phyloP scores from a whole-genome alignment of 1,284 basidiomycete species.

The Cryptococcus maquisensis region DNA sequence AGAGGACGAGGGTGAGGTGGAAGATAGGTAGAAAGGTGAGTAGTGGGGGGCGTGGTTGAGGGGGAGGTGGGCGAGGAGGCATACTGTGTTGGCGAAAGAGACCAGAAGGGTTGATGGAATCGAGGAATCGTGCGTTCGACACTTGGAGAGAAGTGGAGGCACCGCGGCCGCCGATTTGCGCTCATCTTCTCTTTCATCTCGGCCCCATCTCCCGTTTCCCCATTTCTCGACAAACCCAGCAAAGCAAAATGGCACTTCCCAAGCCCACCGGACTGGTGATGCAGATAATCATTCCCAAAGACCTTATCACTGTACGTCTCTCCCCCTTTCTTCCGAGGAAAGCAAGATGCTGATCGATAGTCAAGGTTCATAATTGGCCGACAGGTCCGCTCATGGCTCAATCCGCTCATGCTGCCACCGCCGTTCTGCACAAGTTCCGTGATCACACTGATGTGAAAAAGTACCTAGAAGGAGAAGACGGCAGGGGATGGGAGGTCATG shows the following conservation, averaged over 20 bases:
- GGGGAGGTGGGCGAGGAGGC: too few relatives aligned
- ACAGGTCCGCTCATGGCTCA: constrained; percentile 53
- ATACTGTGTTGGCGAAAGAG: too few relatives aligned
- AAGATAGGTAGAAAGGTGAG: too few relatives aligned
- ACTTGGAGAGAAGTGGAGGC: too few relatives aligned
- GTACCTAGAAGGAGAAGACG: constrained; percentile 38
- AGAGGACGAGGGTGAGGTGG: too few relatives aligned
- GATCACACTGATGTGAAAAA: constrained; percentile 34
- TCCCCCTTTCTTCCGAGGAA: neutral
- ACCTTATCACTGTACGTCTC: constrained; percentile 38
- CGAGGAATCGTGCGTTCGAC: too few relatives aligned
- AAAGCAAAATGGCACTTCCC: neutral
- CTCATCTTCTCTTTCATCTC: too few relatives aligned
- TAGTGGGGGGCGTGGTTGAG: too few relatives aligned
- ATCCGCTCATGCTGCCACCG: constrained; percentile 52
- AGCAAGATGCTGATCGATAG: neutral
- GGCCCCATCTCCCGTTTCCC: too few relatives aligned
- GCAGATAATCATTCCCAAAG: constrained; percentile 48
- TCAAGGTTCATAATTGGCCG: constrained; percentile 47
- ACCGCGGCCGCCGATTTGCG: too few relatives aligned
- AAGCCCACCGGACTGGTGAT: constrained; percentile 42
- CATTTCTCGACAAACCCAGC: too few relatives aligned
- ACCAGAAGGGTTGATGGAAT: too few relatives aligned
- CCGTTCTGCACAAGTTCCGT: constrained; percentile 39
- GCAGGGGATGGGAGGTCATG: constrained; percentile 40